Conservation (phyloP, 2,329 filamentous ascomycete genomes). For the Penicillium sp. region DNA sequence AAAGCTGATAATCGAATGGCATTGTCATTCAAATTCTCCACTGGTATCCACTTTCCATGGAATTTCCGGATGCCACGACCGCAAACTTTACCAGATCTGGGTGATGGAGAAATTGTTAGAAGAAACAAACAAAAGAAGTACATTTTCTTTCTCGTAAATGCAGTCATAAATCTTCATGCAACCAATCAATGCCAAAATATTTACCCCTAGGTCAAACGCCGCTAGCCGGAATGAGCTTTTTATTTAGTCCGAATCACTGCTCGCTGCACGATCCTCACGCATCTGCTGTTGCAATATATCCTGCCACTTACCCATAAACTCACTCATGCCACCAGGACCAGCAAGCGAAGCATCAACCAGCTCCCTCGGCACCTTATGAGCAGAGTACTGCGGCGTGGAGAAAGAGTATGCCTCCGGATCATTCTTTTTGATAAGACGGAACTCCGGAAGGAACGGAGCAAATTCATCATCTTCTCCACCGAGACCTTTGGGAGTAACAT, state of each 20-base stretch:
- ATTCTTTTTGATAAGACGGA: constrained; percentile 79
- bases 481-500: constrained; percentile 30
- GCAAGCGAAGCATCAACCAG: constrained; percentile 73
- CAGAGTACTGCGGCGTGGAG: constrained; percentile 83
- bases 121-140: too few relatives aligned
- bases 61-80: too few relatives aligned
- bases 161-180: background rate
- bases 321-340: constrained; percentile 76
- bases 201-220: constrained; percentile 12
- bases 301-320: constrained; percentile 79
- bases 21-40: too few relatives aligned
- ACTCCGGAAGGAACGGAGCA: constrained; percentile 68
- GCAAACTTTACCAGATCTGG: too few relatives aligned
- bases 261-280: constrained; percentile 41
- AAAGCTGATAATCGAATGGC: too few relatives aligned
- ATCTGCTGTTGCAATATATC: constrained; percentile 55
- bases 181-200: background rate
- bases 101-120: too few relatives aligned
- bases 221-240: constrained; percentile 4
- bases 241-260: constrained; percentile 36
- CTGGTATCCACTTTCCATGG: too few relatives aligned
- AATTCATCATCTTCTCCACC: constrained; percentile 57
- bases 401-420: constrained; percentile 91
- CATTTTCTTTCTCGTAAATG: too few relatives aligned
- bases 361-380: constrained; percentile 92